Percentiles rank a stretch among this genome's conserved stretches.
Evolutionary conservation across 129 eudicot genomes (phyloP).

Genomic region (Lactuca saligna): DNA sequence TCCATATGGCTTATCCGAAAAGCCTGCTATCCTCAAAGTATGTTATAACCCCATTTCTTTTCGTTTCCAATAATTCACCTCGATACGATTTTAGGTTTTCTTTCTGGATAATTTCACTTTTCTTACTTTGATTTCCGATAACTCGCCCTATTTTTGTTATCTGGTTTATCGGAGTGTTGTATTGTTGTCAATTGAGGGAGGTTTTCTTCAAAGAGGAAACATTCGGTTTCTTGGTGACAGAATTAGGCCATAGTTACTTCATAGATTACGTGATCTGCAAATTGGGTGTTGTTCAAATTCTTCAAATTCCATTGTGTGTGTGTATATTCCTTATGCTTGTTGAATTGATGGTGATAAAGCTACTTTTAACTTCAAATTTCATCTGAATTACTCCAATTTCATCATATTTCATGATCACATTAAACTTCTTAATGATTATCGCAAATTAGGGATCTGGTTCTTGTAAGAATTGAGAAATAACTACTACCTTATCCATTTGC

Average conservation of each 20-base stretch:
- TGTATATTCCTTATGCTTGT: neutral
- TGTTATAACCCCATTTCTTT: neutral
- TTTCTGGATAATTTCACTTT: neutral
- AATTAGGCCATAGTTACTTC: neutral
- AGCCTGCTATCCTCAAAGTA: conserved; percentile 85
- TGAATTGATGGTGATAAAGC: neutral
- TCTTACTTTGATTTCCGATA: neutral
- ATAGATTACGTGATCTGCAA: neutral
- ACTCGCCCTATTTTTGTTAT: neutral
- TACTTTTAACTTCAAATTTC: neutral
- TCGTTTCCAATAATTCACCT: neutral
- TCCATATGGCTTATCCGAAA: conserved; percentile 79
- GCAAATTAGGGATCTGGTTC: conserved; percentile 1
- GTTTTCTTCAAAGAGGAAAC: too few species aligned
- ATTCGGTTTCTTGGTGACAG: neutral
- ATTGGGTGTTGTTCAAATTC: neutral
- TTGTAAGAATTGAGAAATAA: neutral
- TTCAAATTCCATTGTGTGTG: too few species aligned
- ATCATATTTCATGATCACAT: neutral
- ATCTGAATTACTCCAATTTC: neutral
- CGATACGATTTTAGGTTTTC: conserved; percentile 3
- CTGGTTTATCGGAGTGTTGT: neutral
- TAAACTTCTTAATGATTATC: neutral
- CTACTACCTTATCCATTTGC: too few species aligned
- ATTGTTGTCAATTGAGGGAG: neutral